Evolutionary conservation across 139 green algal genomes (phyloP).

Genomic region (Picochlorum sp.): DNA sequence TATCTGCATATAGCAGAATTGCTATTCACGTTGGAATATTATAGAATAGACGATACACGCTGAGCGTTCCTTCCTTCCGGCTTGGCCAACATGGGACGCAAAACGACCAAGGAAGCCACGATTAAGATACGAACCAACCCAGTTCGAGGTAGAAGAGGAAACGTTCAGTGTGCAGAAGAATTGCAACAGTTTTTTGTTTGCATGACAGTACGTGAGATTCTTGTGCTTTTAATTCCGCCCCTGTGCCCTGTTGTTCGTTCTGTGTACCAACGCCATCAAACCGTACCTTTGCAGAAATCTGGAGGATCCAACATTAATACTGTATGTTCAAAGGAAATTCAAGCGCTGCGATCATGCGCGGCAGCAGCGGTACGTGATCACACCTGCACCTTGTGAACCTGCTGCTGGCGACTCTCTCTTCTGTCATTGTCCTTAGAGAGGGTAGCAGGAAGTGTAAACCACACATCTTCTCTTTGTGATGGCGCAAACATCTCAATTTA

Average conservation of each 20-base stretch:
- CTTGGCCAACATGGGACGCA: neutral
- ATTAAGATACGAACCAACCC: slow-evolving; percentile 3
- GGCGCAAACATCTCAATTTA: neutral
- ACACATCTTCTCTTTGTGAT: neutral
- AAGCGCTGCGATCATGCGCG: slow-evolving; percentile 9
- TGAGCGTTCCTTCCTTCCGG: neutral
- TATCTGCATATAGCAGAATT: too few species aligned
- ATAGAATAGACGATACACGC: too few species aligned
- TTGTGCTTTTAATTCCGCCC: neutral
- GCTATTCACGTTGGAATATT: too few species aligned
- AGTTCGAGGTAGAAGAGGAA: neutral
- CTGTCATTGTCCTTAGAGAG: too few species aligned
- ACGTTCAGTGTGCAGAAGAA: slow-evolving; percentile 1
- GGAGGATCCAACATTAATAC: slow-evolving; percentile 3
- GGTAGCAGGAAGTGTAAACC: too few species aligned
- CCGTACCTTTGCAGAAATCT: neutral
- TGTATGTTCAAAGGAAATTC: slow-evolving; percentile 4
- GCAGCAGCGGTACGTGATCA: slow-evolving; percentile 9
- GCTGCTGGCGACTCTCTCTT: too few species aligned
- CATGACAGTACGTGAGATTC: neutral
- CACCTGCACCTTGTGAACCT: neutral
- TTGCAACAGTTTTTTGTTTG: slow-evolving; percentile 7
- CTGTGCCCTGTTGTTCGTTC: neutral
- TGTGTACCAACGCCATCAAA: neutral
- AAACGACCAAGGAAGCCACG: neutral